Evolutionary conservation across 2,329 filamentous ascomycete genomes (phyloP).

Genomic region (Epicoccum nigrum): DNA sequence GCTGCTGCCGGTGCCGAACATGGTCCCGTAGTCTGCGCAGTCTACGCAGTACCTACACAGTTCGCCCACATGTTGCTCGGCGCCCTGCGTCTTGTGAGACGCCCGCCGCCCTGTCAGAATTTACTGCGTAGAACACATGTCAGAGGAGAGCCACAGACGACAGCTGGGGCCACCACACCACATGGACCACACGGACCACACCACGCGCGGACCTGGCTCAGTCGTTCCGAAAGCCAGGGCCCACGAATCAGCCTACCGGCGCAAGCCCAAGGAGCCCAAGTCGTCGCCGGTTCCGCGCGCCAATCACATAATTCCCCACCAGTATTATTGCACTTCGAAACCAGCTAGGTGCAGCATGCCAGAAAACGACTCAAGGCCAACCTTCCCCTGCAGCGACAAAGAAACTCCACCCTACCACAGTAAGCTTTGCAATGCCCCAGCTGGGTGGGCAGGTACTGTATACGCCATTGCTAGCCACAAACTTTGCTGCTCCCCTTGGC

Average conservation of each 20-base stretch:
- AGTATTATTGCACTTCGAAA: slow-evolving; percentile 15
- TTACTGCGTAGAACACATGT: too few relatives aligned
- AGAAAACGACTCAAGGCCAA: slow-evolving; percentile 7
- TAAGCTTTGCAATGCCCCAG: slow-evolving; percentile 8
- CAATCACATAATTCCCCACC: slow-evolving; percentile 33
- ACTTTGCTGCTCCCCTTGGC: slow-evolving; percentile 14
- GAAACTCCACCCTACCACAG: slow-evolving; percentile 15
- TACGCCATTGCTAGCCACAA: slow-evolving; percentile 9
- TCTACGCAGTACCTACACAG: too few relatives aligned
- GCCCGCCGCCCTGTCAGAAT: slow-evolving; percentile 13
- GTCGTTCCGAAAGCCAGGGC: slow-evolving; percentile 10
- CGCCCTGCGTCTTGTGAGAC: slow-evolving; percentile 18
- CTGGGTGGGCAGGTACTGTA: too few relatives aligned
- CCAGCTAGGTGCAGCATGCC: slow-evolving; percentile 19
- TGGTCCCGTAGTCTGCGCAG: too few relatives aligned
- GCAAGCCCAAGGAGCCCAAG: slow-evolving; percentile 1
- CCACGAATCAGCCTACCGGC: too few relatives aligned
- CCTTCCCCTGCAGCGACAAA: slow-evolving; percentile 6
- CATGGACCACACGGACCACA: too few relatives aligned
- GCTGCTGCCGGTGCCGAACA: not conserved
- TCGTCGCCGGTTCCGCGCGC: slow-evolving; percentile 24
- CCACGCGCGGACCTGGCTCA: too few relatives aligned
- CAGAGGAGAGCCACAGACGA: too few relatives aligned
- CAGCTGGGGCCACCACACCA: too few relatives aligned
- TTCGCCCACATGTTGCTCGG: too few relatives aligned